Evolutionary conservation across 208 protist species (phyloP), one percentile per base, ranked within the genome.

Genomic region (Lotmaria passim): DNA sequence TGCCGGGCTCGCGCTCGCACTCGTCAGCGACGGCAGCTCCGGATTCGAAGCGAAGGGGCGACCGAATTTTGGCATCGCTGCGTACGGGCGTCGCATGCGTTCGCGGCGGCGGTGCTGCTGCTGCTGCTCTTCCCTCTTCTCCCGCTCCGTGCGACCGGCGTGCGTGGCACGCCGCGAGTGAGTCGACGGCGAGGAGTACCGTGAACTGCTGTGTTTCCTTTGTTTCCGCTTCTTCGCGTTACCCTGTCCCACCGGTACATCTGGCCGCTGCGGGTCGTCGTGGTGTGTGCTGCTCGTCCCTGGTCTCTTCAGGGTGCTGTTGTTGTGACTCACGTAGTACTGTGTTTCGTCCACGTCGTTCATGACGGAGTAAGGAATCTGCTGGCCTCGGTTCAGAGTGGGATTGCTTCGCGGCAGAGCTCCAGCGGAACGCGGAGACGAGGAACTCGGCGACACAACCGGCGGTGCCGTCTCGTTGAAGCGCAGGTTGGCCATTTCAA

Each of bases 391-490:
- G 17, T 36, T 34, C 3, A 64, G 43, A 7, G 41, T 26, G 21
- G 19, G 21, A 30, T 53, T 31, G 44, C 19, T 53, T 10, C 58
- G 41, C 5, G 58, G n/a, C 5, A 50, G 44, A 5, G 44, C 58
- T 31, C 28, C 58, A n/a, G 43, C 26, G 39, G 58, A 41, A 8
- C 30, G 0, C 38, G 21, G 10, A 3, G 58, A 58, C 3, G 50
- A 66, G 19, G 60, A 66, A 1, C 33, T 66, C 0, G 60, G 44
- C 8, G 60, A 66, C 28, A 66, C 1, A 8, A 66, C 60, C 23
- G 60, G 60, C n/a, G 60, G 60, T 4, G 60, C 60, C 2, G 60
- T 66, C n/a, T 66, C 60, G 47, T 66, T 56, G n/a, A 66, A 66
- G 10, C 60, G 60, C 60, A 53, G 39, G 60, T 66, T 44, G 0